Evolutionary conservation across 805 yeast species (phyloP).

Genomic region (Groenewaldozyma salmanticensis): DNA sequence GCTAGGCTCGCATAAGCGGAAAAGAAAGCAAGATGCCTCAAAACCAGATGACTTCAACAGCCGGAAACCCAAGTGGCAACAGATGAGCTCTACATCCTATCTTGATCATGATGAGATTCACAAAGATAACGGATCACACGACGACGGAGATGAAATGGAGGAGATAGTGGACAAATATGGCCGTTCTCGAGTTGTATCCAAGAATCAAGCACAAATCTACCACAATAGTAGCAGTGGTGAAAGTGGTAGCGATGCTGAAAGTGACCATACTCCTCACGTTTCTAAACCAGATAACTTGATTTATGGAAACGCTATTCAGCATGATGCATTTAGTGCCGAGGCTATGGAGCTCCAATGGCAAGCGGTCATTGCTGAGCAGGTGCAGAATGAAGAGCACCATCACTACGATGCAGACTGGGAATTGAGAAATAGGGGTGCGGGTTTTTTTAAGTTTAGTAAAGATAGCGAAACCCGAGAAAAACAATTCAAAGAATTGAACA

Average conservation of each 20-base stretch:
- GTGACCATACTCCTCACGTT: not conserved
- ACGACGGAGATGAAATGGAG: no score
- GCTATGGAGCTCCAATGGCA: not conserved
- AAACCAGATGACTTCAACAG: no score
- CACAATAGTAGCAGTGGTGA: not conserved
- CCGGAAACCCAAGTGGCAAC: no score
- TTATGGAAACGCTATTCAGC: constrained; percentile 16
- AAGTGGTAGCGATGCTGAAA: not conserved
- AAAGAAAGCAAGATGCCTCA: no score
- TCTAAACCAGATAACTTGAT: constrained; percentile 10
- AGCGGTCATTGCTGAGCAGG: not conserved
- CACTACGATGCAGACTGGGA: constrained; percentile 20
- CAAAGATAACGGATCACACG: no score
- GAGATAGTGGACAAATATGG: constrained; percentile 20
- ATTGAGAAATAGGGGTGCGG: constrained; percentile 17
- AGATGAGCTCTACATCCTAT: no score
- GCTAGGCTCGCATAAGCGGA: no score
- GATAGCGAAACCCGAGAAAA: constrained; percentile 8
- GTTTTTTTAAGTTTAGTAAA: constrained; percentile 16
- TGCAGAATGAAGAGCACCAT: constrained; percentile 2
- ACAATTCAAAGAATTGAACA: constrained; percentile 14
- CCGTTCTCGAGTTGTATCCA: constrained; percentile 15
- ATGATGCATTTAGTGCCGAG: constrained; percentile 13
- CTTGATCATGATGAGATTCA: no score
- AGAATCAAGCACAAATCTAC: not conserved